phyloP scores from a whole-genome alignment of 495 filamentous ascomycete genomes.

The Hypoxylon fragiforme region DNA sequence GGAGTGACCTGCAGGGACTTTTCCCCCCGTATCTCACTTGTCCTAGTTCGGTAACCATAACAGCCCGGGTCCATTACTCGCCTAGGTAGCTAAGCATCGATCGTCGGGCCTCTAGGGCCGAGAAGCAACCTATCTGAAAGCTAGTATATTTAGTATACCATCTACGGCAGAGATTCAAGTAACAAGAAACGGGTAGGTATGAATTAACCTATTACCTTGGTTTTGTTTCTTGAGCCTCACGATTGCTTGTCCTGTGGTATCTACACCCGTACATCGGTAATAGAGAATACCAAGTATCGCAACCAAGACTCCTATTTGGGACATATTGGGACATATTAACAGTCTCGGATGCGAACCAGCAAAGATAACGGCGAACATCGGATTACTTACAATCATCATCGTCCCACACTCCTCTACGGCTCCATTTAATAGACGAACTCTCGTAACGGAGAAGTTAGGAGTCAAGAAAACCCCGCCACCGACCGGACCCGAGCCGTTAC shows the following conservation, averaged over 20 bases:
- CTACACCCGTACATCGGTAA: neutral
- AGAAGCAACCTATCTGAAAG: slow-evolving; percentile 9
- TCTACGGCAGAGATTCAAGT: neutral
- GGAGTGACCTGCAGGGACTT: slow-evolving; percentile 1
- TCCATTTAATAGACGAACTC: slow-evolving; percentile 18
- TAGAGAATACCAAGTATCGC: neutral
- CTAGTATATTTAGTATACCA: neutral
- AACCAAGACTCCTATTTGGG: slow-evolving; percentile 2
- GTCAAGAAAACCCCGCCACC: too few relatives aligned
- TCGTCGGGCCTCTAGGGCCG: slow-evolving; percentile 5
- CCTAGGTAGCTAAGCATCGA: neutral
- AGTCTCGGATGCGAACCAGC: slow-evolving; percentile 1
- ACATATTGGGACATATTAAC: slow-evolving; percentile 21
- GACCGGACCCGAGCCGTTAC: neutral
- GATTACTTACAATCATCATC: slow-evolving; percentile 1
- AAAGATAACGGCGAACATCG: neutral
- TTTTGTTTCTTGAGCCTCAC: neutral
- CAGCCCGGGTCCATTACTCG: slow-evolving; percentile 8
- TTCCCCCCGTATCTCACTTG: slow-evolving; percentile 12
- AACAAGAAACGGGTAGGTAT: neutral
- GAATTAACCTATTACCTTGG: neutral
- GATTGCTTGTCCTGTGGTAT: neutral
- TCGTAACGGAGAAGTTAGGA: neutral
- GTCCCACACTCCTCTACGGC: slow-evolving; percentile 18
- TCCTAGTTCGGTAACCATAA: slow-evolving; percentile 19